Base-by-base conservation (phyloP, 495 filamentous ascomycete genomes). In the Penicillium lagena region DNA sequence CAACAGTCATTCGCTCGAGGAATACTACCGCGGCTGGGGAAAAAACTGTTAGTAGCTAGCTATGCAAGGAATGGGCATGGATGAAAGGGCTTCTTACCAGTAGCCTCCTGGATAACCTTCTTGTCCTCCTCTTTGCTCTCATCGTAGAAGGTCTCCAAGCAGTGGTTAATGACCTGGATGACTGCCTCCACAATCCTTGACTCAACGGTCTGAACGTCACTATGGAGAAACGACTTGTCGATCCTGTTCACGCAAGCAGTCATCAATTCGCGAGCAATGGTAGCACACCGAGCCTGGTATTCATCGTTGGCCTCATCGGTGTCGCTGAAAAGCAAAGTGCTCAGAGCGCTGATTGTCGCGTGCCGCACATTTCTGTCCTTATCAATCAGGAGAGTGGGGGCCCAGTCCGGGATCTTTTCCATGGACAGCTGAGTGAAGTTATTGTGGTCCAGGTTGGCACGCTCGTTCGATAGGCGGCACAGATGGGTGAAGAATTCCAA, bases 331-430 rank as follows among this genome's bases (percentile, higher is more conserved):
- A 89, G 81, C 17, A 86, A 45, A 37, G 77, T 70, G 8, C 75
- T 64, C 28, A 87, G 55, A 39, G 85, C 64, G 5, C 67, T 66
- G 39, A 82, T 71, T 1, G 81, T 78, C 28, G 67, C 65, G 12
- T 63, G 58, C 15, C 79, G 77, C 17, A 87, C 71, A 3, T 56
- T 44, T 10, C 62, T 60, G 34, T 87, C 82, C 12, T 64, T 73
- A 50, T 83, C 85, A 36, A 77, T 76, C 13, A 89, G 70, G 22
- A 93, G 56, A 2, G 79, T 73, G 7, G 87, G 87, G 1, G 71
- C 81, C 83, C 85, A 90, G 30, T 73, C 62, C 0, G 76, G 71
- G 9, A 89, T 60, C 12, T 65, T 70, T 7, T 78, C 68, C n/a
- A 82, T 63, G 9, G 78, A 70, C 30, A 66, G 55, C 17, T 53